These are phyloP conservation scores for Rosa lucieae DNA, from an alignment of 306 rosid genomes.

Conservation along the genomic window DNA sequence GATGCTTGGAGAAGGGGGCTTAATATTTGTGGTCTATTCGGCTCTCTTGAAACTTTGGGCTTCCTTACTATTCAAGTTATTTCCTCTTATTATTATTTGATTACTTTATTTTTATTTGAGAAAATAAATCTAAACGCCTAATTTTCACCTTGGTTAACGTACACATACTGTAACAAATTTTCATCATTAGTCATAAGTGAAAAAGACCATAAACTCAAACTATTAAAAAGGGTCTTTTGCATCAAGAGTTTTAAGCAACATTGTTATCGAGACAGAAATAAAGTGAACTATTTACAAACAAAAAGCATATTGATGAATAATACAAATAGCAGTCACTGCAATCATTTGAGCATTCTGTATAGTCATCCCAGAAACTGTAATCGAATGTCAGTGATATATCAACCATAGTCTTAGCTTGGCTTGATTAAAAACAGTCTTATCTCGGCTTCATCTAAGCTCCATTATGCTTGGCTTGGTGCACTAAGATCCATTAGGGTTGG, in stretches of 20 bases:
- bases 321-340: neutral
- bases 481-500: slow-evolving; percentile 51
- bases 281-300: slow-evolving; percentile 26
- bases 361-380: slow-evolving; percentile 14
- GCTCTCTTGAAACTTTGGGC: no score
- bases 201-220: neutral
- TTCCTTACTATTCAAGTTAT: no score
- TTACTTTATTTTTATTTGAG: no score
- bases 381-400: slow-evolving; percentile 16
- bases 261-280: slow-evolving; percentile 1
- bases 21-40: no score
- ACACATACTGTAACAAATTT: no score
- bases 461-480: slow-evolving; percentile 15
- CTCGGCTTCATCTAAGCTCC: neutral
- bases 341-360: slow-evolving; percentile 11
- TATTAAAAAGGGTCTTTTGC: neutral
- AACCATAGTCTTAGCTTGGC: slow-evolving; percentile 28
- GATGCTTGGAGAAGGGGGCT: no score
- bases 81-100: no score
- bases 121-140: no score
- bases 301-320: slow-evolving; percentile 4
- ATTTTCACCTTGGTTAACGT: no score
- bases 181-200: neutral
- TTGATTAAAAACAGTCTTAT: slow-evolving; percentile 12
- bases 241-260: neutral